Conservation (phyloP, 345 rosid genomes). For the Brassica incana region DNA sequence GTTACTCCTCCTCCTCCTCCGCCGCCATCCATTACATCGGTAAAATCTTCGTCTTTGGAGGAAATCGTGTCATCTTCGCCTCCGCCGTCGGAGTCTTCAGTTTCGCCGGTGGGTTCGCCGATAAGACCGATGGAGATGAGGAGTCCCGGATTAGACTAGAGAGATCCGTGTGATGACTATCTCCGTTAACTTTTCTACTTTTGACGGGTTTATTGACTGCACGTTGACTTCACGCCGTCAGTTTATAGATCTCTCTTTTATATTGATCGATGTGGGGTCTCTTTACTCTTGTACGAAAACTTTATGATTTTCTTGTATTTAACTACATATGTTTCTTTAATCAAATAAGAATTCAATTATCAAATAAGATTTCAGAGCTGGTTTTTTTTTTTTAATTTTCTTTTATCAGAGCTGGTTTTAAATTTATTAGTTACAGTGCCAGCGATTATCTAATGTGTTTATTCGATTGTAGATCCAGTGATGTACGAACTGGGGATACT, state of each 20-base stretch:
- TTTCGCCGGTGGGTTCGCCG: constrained; percentile 31
- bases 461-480: background rate
- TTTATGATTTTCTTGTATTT: constrained; percentile 10
- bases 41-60: constrained; percentile 29
- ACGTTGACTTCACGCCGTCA: constrained; percentile 42
- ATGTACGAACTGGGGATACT: background rate
- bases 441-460: background rate
- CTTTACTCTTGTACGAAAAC: background rate
- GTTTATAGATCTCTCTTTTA: constrained; percentile 23
- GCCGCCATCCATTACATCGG: constrained; percentile 11
- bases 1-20: constrained; percentile 36
- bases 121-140: constrained; percentile 26
- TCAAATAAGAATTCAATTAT: background rate
- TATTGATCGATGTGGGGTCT: constrained; percentile 26
- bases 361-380: background rate
- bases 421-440: background rate
- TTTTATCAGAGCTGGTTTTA: background rate
- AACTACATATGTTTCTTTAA: background rate
- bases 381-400: background rate
- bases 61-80: background rate
- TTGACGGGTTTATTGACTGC: constrained; percentile 34
- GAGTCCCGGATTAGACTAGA: constrained; percentile 38
- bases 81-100: background rate
- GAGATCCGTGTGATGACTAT: constrained; percentile 34
- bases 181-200: constrained; percentile 35